phyloP scores from a whole-genome alignment of 208 protist genomes.

The Trypanosoma lewisi region DNA sequence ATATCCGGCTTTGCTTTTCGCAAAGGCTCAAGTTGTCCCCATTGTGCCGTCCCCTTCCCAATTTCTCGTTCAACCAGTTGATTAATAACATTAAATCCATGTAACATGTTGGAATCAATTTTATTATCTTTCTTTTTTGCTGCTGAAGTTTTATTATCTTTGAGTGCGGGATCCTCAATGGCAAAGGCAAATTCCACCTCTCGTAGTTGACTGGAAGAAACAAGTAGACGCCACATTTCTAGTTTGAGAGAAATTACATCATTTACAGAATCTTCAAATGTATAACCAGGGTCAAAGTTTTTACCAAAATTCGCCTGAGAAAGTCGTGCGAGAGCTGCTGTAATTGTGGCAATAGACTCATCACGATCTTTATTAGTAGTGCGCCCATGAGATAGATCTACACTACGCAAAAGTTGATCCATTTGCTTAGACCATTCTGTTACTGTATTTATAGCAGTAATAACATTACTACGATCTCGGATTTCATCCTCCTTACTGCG shows the following conservation, averaged over 20 bases:
- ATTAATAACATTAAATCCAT: constrained; percentile 29
- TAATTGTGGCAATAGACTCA: constrained; percentile 33
- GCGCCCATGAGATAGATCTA: constrained; percentile 38
- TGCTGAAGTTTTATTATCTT: constrained; percentile 30
- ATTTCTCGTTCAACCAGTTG: constrained; percentile 17
- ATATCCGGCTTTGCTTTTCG: constrained; percentile 45
- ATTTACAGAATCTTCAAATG: constrained; percentile 27
- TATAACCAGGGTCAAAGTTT: constrained; percentile 65
- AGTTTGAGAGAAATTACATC: constrained; percentile 46
- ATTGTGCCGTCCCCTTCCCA: constrained; percentile 21
- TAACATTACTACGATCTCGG: constrained; percentile 63
- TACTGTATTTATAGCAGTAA: constrained; percentile 48
- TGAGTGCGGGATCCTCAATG: constrained; percentile 33
- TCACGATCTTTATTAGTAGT: constrained; percentile 43
- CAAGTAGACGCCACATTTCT: constrained; percentile 74
- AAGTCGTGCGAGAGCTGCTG: constrained; percentile 38
- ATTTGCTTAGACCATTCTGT: constrained; percentile 47
- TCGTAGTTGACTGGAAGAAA: constrained; percentile 57
- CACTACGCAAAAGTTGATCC: constrained; percentile 45
- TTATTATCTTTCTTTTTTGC: constrained; percentile 29
- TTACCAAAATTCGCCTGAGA: constrained; percentile 35
- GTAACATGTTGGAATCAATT: constrained; percentile 5
- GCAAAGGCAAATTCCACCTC: constrained; percentile 75
- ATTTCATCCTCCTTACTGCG: constrained; percentile 81
- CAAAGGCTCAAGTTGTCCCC: constrained; percentile 62